Percentiles rank a stretch among this genome's conserved stretches.
phyloP scores from a whole-genome alignment of 2,329 filamentous ascomycete genomes.

The Hymenoscyphus salicellus region DNA sequence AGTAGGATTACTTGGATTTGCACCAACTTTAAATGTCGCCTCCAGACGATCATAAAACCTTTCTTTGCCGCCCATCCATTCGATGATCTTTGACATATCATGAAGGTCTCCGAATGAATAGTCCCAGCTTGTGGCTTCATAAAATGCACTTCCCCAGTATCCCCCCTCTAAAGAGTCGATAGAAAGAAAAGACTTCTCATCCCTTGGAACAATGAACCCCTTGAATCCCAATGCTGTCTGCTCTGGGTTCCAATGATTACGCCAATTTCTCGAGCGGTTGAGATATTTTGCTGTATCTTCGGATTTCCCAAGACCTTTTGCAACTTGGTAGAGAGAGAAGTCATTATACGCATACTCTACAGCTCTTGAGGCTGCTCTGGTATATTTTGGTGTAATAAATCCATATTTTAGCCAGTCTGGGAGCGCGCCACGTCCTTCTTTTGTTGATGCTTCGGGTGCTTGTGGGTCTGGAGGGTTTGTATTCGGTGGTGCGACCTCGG shows the following conservation, averaged over 20 bases:
- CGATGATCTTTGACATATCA: slow-evolving; percentile 49
- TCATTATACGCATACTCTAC: slow-evolving; percentile 69
- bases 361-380: slow-evolving; percentile 60
- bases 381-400: slow-evolving; percentile 62
- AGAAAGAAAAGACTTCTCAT: slow-evolving; percentile 44
- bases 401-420: slow-evolving; percentile 65
- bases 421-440: slow-evolving; percentile 65
- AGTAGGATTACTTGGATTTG: slow-evolving; percentile 43
- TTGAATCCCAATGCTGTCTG: slow-evolving; percentile 57
- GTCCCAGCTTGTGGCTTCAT: slow-evolving; percentile 50
- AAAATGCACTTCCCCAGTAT: slow-evolving; percentile 52
- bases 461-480: slow-evolving; percentile 55
- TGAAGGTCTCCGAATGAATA: slow-evolving; percentile 54
- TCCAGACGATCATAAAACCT: slow-evolving; percentile 50
- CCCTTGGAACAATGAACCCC: slow-evolving; percentile 65
- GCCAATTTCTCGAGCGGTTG: slow-evolving; percentile 63
- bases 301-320: slow-evolving; percentile 48
- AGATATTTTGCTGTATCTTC: slow-evolving; percentile 58
- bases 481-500: slow-evolving; percentile 59
- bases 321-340: slow-evolving; percentile 61
- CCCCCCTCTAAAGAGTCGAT: slow-evolving; percentile 49
- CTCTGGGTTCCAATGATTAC: slow-evolving; percentile 66
- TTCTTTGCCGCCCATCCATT: slow-evolving; percentile 45
- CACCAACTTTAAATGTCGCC: slow-evolving; percentile 47
- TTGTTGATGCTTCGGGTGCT: slow-evolving; percentile 57